Base-by-base conservation (phyloP, 2,329 filamentous ascomycete species). In the Cyphellophora attinorum region DNA sequence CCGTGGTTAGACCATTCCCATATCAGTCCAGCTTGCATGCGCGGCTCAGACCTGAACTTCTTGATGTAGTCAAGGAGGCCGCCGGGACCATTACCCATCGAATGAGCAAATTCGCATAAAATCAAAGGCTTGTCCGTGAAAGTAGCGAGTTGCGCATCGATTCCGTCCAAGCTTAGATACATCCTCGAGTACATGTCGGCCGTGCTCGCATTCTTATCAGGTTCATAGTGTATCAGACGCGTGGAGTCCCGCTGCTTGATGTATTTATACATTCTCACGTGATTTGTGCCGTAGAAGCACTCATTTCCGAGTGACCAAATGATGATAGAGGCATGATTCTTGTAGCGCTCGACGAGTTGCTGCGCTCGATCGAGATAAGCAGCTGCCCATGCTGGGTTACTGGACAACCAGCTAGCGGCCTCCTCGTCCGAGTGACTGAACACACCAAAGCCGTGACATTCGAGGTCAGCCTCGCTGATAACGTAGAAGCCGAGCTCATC, bases 251-350 rank as follows among this genome's bases (percentile, higher is more conserved):
- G 59, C 1, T 57, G 38, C 41, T 74, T 77, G 32, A 69, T 67
- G 50, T 70, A 79, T 3, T 76, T 58, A 45, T 77, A 76, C 80
- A 85, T 85, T 19, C 71, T 73, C 29, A 63, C 65, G 48, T 80
- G 76, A 49, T 85, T 84, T 5, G 62, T 59, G 1, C 80, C 80
- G 47, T 80, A 83, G 50, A 81, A 84, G 0, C 78, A 72, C 51
- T 85, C 80, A 47, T 85, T 85, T 0, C 80, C 81, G 0, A 85
- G 61, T 31, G 74, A 79, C 81, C 81, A 85, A 27, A 82, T 71
- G 31, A 85, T 74, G 32, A 85, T 64, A 11, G 68, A 78, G 0
- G 80, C 55, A 44, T 83, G 76, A 38, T 83, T 79, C 56, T 81
- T 81, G 53, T 84, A 79, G 11, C 81, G 66, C 47, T 76, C 67